Conservation (phyloP, 768 basidiomycete species). For the Amylocystis lapponica region DNA sequence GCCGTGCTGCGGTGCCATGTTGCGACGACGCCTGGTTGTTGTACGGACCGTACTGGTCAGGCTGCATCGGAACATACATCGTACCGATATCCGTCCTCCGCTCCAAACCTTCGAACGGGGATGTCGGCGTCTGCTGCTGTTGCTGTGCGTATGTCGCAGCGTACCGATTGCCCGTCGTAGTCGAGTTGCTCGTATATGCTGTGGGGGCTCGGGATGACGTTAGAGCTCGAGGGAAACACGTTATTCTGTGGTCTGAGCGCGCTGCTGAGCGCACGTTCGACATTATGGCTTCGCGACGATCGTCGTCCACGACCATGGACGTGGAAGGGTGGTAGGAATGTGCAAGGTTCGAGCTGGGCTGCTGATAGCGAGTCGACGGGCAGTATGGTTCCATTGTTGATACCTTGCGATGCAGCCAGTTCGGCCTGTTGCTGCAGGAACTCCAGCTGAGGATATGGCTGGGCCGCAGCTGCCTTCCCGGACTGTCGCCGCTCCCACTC, state of each 20-base stretch:
- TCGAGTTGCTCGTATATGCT: constrained; percentile 50
- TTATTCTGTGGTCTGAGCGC: constrained; percentile 37
- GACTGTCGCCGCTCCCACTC: constrained; percentile 93
- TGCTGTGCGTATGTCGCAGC: constrained; percentile 46
- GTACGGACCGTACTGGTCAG: constrained; percentile 69
- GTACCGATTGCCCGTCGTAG: constrained; percentile 57
- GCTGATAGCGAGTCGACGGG: constrained; percentile 34
- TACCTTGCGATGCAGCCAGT: constrained; percentile 58
- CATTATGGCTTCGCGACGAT: constrained; percentile 75
- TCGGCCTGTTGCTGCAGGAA: constrained; percentile 92
- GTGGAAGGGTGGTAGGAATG: constrained; percentile 58
- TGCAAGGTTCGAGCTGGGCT: constrained; percentile 59
- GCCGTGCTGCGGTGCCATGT: constrained; percentile 30
- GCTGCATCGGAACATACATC: constrained; percentile 78
- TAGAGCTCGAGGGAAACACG: constrained; percentile 39
- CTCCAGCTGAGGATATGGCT: constrained; percentile 86
- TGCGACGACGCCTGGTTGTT: constrained; percentile 28
- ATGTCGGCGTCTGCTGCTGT: constrained; percentile 29
- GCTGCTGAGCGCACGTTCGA: constrained; percentile 69
- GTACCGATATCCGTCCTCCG: constrained; percentile 59
- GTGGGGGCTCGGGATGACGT: constrained; percentile 59
- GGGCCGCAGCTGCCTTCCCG: constrained; percentile 62
- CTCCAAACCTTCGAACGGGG: constrained; percentile 50
- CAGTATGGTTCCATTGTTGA: constrained; percentile 46
- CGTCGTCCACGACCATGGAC: constrained; percentile 62